A percentile compares a stretch with the other conserved stretches of the same genome.
These are phyloP conservation scores for Miamiensis avidus DNA, from an alignment of 169 alveolate species.

Conservation along the genomic window DNA sequence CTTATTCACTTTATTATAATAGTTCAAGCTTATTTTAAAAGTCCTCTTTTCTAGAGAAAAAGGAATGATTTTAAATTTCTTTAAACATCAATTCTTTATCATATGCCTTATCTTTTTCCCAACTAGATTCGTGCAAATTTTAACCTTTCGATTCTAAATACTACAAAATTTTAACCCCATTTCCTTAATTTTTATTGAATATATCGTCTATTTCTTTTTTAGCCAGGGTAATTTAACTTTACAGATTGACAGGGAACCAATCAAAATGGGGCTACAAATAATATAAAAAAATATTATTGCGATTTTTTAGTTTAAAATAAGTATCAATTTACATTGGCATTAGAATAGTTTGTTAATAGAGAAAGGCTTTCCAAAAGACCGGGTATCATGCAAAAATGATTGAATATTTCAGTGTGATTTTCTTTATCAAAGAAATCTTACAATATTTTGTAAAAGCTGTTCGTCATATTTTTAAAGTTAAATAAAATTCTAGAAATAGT, in stretches of 20 bases:
- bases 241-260: neutral
- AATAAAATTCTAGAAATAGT: neutral
- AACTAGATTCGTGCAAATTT: neutral
- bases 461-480: neutral
- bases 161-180: neutral
- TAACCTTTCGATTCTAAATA: neutral
- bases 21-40: neutral
- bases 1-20: no score
- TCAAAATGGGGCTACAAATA: neutral
- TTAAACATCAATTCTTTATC: neutral
- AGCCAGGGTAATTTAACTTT: neutral
- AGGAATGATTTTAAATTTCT: neutral
- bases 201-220: neutral
- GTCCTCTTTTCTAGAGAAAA: no score
- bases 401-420: neutral
- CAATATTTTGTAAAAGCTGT: neutral
- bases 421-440: no score
- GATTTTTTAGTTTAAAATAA: neutral
- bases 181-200: neutral
- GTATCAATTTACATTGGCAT: neutral
- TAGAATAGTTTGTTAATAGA: no score
- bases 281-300: no score
- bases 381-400: neutral
- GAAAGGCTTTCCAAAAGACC: neutral
- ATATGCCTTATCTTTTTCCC: neutral